These are phyloP conservation scores for Termitomyces eurrhizus DNA, from an alignment of 768 basidiomycete genomes.

Conservation along the genomic window DNA sequence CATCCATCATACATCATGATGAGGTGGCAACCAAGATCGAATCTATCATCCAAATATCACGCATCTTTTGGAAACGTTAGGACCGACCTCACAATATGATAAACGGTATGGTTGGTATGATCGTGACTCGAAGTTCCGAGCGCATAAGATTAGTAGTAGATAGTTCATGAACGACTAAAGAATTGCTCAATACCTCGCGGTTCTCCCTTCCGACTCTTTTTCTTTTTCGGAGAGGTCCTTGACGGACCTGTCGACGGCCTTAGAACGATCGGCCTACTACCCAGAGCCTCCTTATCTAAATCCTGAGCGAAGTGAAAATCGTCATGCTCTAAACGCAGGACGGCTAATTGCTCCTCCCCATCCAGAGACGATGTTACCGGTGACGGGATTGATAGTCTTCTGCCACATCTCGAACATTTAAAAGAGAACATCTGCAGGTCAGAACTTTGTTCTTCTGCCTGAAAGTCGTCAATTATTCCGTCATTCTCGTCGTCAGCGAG, in stretches of 20 bases:
- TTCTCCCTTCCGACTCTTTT: constrained; percentile 15
- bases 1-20: background rate
- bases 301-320: constrained; percentile 91
- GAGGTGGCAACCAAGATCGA: background rate
- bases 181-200: constrained; percentile 18
- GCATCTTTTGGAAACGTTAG: background rate
- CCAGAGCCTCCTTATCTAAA: constrained; percentile 45
- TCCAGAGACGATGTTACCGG: constrained; percentile 21
- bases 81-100: constrained; percentile 5
- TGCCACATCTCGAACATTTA: constrained; percentile 56
- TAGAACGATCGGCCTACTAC: constrained; percentile 11
- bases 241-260: constrained; percentile 12
- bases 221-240: constrained; percentile 15
- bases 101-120: too few species aligned
- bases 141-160: background rate
- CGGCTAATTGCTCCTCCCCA: constrained; percentile 34
- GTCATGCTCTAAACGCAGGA: constrained; percentile 65
- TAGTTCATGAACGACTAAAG: constrained; percentile 12
- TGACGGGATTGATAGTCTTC: constrained; percentile 33
- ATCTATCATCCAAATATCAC: background rate
- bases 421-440: constrained; percentile 31
- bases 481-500: constrained; percentile 3
- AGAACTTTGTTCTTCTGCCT: background rate
- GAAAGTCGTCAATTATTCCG: background rate
- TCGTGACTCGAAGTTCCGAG: background rate